These are phyloP conservation scores for Neurospora sublineolata DNA, from an alignment of 495 filamentous ascomycete species.

Conservation along the genomic window DNA sequence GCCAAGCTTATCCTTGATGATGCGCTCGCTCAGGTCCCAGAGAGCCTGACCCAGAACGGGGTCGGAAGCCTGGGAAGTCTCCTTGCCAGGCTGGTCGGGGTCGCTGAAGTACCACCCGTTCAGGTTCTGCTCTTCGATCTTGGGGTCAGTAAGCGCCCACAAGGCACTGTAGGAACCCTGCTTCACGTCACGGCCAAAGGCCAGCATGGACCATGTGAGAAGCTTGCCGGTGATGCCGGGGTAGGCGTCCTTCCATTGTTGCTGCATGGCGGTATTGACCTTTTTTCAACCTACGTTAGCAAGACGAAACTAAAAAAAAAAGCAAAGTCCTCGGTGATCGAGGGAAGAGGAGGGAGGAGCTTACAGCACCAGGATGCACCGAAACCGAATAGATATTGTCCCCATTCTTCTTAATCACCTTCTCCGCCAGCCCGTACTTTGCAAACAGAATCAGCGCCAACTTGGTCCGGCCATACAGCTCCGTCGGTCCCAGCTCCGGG, in stretches of 20 bases:
- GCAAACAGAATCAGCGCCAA: constrained; percentile 43
- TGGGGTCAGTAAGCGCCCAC: constrained; percentile 29
- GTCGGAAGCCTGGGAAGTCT: constrained; percentile 31
- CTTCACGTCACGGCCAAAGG: constrained; percentile 24
- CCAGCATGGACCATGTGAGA: constrained; percentile 21
- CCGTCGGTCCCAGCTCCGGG: constrained; percentile 36
- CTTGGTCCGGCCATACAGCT: constrained; percentile 44
- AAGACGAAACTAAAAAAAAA: no score
- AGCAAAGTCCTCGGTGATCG: background rate
- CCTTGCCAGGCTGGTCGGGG: constrained; percentile 20
- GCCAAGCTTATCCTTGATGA: constrained; percentile 35
- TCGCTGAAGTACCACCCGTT: constrained; percentile 34
- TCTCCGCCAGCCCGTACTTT: constrained; percentile 30
- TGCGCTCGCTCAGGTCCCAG: constrained; percentile 30
- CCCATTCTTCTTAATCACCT: constrained; percentile 31
- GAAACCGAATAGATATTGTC: constrained; percentile 30
- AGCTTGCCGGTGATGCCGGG: constrained; percentile 30
- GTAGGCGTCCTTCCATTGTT: constrained; percentile 38
- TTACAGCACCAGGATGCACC: constrained; percentile 34
- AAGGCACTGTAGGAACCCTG: constrained; percentile 35
- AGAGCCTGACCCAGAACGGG: constrained; percentile 26
- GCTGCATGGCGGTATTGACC: constrained; percentile 37
- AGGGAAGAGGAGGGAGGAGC: background rate
- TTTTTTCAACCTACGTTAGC: background rate
- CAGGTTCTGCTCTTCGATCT: constrained; percentile 30